Conservation (phyloP, 345 rosid genomes). For the Euclidium syriacum region DNA sequence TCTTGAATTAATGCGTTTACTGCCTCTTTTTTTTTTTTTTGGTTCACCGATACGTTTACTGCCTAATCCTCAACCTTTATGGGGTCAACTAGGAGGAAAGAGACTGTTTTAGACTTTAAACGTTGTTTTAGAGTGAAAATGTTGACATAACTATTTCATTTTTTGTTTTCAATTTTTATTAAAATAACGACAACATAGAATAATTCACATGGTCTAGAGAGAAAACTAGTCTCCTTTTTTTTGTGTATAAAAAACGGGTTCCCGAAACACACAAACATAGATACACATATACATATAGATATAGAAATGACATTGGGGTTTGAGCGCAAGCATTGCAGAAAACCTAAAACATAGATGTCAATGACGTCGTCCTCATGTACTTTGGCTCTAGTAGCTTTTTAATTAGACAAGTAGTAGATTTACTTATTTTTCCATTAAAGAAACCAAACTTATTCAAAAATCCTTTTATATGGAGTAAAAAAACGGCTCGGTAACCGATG, state of each 20-base stretch:
- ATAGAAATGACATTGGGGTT: conserved; percentile 23
- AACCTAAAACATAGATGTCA: conserved; percentile 26
- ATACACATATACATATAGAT: not conserved
- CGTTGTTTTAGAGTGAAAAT: not conserved
- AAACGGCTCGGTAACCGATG: conserved; percentile 24
- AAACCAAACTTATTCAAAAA: not conserved
- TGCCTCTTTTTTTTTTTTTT: too few species aligned
- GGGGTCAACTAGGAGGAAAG: conserved; percentile 4
- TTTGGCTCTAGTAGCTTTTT: conserved; percentile 23
- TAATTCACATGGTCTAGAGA: not conserved
- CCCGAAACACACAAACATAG: conserved; percentile 2
- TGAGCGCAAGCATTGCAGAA: conserved; percentile 24
- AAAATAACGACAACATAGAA: not conserved
- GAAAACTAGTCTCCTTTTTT: not conserved
- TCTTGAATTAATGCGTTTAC: not conserved
- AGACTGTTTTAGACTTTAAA: not conserved
- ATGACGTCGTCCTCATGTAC: conserved; percentile 31
- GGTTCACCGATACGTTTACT: not conserved
- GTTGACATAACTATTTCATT: not conserved
- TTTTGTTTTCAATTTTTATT: not conserved
- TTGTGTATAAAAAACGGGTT: conserved; percentile 1
- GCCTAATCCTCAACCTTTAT: not conserved
- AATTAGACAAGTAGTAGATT: conserved; percentile 14
- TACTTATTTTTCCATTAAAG: conserved; percentile 1
- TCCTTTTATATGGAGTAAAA: not conserved